These are phyloP conservation scores for Houttuynia cordata DNA, from an alignment of 164 flowering plant species.

Conservation along the genomic window DNA sequence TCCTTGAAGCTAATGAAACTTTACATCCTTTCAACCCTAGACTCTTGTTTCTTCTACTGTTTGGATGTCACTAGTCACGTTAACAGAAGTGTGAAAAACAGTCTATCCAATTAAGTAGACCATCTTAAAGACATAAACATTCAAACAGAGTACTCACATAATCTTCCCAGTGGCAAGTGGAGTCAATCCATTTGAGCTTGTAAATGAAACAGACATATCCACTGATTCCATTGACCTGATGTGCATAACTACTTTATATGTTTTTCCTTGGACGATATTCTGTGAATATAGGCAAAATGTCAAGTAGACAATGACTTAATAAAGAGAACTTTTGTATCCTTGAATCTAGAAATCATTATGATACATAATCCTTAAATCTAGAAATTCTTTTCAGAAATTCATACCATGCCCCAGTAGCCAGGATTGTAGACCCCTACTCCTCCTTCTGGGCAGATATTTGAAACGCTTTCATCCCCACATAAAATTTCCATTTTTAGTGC, in stretches of 20 bases:
- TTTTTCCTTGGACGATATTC: conserved; percentile 85
- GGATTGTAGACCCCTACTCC: conserved; percentile 95
- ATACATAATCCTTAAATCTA: conserved; percentile 1
- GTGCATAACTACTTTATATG: conserved; percentile 58
- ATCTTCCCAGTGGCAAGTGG: conserved; percentile 42
- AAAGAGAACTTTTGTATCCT: too few relatives aligned
- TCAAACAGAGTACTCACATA: conserved; percentile 28
- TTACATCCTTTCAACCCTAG: neutral
- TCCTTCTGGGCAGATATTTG: conserved; percentile 55
- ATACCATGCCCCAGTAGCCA: conserved; percentile 99
- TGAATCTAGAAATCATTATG: neutral
- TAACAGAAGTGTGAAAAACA: neutral
- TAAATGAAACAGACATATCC: conserved; percentile 50
- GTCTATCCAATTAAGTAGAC: too few relatives aligned
- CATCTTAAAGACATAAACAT: too few relatives aligned
- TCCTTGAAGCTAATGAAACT: too few relatives aligned
- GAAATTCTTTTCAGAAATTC: neutral
- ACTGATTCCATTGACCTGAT: conserved; percentile 52
- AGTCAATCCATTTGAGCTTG: conserved; percentile 42
- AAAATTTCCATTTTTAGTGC: conserved; percentile 79
- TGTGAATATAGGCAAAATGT: conserved; percentile 18
- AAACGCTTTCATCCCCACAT: conserved; percentile 35
- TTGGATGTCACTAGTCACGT: neutral
- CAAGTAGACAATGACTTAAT: neutral
- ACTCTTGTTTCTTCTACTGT: neutral